Base-by-base conservation (phyloP, 1,284 basidiomycete genomes). In the Anthracocystis setariae region DNA sequence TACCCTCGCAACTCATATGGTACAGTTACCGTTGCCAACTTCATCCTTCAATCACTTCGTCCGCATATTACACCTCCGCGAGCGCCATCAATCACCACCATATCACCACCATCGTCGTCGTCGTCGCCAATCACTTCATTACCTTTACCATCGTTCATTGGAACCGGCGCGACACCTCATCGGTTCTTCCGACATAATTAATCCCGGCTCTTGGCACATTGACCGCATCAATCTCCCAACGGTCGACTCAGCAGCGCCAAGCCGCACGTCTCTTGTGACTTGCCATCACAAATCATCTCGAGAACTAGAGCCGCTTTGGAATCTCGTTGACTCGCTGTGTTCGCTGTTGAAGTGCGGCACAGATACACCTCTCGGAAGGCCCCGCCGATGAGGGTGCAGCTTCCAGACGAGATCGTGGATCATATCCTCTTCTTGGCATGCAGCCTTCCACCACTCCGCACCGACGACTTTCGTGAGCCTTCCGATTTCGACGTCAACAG, bases 401-500 rank as follows among this genome's bases (percentile, higher is more conserved):
- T 75, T 12, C 73, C 73, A 42, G 73, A 75, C 35, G 73, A 75
- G 59, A 55, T 75, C 45, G 64, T 75, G 47, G 65, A 75, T 25
- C 60, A 72, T 38, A 75, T 75, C 60, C 62, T 75, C 29, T 53
- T 56, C 38, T 60, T 68, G 24, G 73, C 73, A 39, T 75, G 73
- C 57, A 65, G 55, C 32, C 54, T 67, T 42, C 69, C 63, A 39
- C 63, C 63, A 27, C 63, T 66, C 15, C 59, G 48, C 18, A 59
- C 50, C 25, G 56, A 63, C 8, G 52, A 56, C 29, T 50, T 59
- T 25, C 69, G 69, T 17, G 59, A 66, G 42, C 63, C 69, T 20
- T 59, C 69, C 55, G 47, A 49, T 20, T 63, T 63, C 24, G 69
- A 66, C 12, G 69, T 51, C 15, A 62, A 67, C 35, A 54, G 63